Evolutionary conservation across 352 stramenopile genomes (phyloP).

Genomic region (Globisporangium radiosum): DNA sequence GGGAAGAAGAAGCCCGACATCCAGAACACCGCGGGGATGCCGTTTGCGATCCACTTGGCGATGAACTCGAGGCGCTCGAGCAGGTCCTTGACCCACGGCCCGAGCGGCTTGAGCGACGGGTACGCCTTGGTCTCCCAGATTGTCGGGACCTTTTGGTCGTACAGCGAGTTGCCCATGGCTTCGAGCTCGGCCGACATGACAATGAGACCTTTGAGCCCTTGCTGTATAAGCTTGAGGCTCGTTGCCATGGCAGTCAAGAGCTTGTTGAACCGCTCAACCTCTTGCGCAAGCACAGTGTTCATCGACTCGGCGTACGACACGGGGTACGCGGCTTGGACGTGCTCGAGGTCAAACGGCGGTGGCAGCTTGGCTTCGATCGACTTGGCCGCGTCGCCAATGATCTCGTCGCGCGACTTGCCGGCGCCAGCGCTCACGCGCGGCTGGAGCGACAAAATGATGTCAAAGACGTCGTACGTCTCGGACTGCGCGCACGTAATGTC

Average conservation of each 20-base stretch:
- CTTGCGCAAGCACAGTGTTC: conserved; percentile 92
- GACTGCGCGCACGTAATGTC: conserved; percentile 90
- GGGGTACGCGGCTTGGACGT: conserved; percentile 79
- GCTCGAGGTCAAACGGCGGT: conserved; percentile 65
- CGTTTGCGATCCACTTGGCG: conserved; percentile 59
- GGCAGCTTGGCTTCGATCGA: conserved; percentile 64
- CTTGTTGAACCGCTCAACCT: conserved; percentile 82
- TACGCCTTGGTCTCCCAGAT: conserved; percentile 89
- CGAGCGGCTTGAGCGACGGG: conserved; percentile 86
- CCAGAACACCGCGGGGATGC: conserved; percentile 84
- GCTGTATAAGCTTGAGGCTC: conserved; percentile 64
- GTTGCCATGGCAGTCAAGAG: conserved; percentile 59
- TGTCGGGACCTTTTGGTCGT: conserved; percentile 85
- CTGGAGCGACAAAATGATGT: conserved; percentile 82
- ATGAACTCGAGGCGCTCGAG: conserved; percentile 74
- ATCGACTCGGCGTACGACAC: conserved; percentile 92
- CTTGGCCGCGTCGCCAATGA: conserved; percentile 67
- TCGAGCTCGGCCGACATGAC: conserved; percentile 85
- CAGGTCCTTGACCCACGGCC: conserved; percentile 84
- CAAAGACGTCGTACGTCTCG: conserved; percentile 84
- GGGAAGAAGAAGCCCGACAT: conserved; percentile 92
- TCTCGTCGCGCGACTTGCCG: conserved; percentile 70
- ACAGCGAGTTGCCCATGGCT: conserved; percentile 79
- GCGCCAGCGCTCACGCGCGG: conserved; percentile 56
- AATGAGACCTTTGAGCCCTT: conserved; percentile 69